phyloP scores from a whole-genome alignment of 257 asterid genomes.

The Oldenlandia corymbosa region DNA sequence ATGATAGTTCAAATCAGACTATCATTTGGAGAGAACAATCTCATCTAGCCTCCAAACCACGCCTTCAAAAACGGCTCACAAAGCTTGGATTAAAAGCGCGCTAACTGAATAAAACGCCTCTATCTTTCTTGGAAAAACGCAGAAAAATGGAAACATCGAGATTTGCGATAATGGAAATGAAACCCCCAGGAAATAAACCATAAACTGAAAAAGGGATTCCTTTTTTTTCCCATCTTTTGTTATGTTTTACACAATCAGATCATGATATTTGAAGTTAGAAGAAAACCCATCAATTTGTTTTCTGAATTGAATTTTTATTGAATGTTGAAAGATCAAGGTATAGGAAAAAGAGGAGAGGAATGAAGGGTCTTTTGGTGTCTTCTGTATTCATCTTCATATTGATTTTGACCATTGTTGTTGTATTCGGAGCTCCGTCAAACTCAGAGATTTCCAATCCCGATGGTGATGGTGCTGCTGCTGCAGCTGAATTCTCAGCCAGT shows the following conservation, averaged over 20 bases:
- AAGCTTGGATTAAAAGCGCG: no score
- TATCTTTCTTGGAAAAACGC: no score
- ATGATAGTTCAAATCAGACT: no score
- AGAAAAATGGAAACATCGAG: not conserved
- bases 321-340: not conserved
- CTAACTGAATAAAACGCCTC: no score
- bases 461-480: constrained; percentile 1
- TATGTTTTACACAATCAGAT: not conserved
- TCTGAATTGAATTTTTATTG: not conserved
- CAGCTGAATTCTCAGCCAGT: constrained; percentile 7
- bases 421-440: constrained; percentile 40
- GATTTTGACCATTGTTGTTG: constrained; percentile 37
- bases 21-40: no score
- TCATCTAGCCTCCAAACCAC: no score
- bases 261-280: not conserved
- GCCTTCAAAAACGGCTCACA: no score
- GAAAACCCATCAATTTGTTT: not conserved
- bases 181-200: no score
- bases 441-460: constrained; percentile 24
- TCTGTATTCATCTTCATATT: constrained; percentile 37
- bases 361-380: constrained; percentile 43
- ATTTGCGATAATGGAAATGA: no score
- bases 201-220: no score
- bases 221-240: no score
- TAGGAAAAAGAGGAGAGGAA: constrained; percentile 6